Conservation (phyloP, 73 alveolate genomes). For the Tetrahymena thermophila region DNA sequence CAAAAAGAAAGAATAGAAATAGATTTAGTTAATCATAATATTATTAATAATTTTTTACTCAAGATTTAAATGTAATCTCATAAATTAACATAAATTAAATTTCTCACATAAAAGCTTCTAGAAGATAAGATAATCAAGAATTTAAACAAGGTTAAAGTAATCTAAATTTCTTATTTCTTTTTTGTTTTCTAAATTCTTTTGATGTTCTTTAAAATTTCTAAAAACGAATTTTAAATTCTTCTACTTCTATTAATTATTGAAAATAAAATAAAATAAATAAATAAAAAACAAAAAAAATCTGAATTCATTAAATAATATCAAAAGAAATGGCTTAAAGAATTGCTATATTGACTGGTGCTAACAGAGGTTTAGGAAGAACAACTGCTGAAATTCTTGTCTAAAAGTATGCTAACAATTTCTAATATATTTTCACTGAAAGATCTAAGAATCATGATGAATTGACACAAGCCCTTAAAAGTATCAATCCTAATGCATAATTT, state of each 20-base stretch:
- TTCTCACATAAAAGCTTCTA: no score
- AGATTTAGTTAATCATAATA: no score
- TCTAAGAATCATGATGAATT: not conserved
- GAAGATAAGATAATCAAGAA: no score
- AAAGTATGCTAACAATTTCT: not conserved
- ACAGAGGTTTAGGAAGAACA: not conserved
- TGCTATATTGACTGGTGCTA: not conserved
- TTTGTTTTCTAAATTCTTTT: no score
- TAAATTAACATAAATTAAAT: no score
- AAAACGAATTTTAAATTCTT: not conserved
- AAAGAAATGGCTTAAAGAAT: not conserved
- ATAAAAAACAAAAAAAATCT: not conserved
- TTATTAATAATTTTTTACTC: no score
- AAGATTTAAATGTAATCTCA: no score
- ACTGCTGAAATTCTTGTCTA: not conserved
- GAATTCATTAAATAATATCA: not conserved
- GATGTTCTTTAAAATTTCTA: not conserved
- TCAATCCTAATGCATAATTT: not conserved
- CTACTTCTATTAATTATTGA: not conserved
- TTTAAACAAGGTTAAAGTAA: no score
- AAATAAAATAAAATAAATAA: no score
- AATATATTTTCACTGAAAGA: not conserved
- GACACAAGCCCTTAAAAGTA: not conserved
- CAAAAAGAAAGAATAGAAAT: no score
- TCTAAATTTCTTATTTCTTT: no score